These are phyloP conservation scores for Saccharomycopsis guyanensis DNA, from an alignment of 805 yeast genomes.

Conservation along the genomic window DNA sequence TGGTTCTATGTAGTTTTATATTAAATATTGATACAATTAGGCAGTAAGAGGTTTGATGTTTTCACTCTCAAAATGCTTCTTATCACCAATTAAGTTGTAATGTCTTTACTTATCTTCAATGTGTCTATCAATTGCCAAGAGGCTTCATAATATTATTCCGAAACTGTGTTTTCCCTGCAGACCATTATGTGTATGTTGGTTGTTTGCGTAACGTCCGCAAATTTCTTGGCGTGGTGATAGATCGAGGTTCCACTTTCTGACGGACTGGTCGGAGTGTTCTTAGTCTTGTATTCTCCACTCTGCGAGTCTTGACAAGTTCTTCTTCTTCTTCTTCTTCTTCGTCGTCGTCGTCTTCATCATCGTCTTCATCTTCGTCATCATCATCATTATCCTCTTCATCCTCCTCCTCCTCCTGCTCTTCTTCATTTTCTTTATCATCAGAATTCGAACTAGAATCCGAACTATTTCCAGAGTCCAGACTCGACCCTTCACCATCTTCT, in stretches of 20 bases:
- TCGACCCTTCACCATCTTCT: background rate
- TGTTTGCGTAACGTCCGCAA: background rate
- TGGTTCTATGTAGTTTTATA: no score
- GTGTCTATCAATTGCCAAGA: no score
- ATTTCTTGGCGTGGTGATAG: background rate
- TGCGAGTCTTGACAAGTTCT: background rate
- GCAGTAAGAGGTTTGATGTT: no score
- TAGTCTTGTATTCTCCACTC: background rate
- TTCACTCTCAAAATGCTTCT: no score
- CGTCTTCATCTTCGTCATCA: slow-evolving; percentile 26
- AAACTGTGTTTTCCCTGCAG: no score
- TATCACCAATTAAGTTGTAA: no score
- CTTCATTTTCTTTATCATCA: slow-evolving; percentile 30
- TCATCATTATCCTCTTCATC: slow-evolving; percentile 25
- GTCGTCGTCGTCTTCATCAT: slow-evolving; percentile 26
- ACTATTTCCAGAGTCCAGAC: slow-evolving; percentile 1
- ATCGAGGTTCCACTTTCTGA: background rate
- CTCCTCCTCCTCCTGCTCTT: slow-evolving; percentile 24
- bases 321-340: background rate
- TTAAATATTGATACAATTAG: no score
- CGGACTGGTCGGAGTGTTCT: background rate
- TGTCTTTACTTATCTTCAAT: no score
- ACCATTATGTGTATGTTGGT: background rate
- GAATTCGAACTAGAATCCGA: slow-evolving; percentile 24
- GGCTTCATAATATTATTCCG: no score